These are phyloP conservation scores for Phaseolus lunatus DNA, from an alignment of 306 rosid species.

Conservation along the genomic window DNA sequence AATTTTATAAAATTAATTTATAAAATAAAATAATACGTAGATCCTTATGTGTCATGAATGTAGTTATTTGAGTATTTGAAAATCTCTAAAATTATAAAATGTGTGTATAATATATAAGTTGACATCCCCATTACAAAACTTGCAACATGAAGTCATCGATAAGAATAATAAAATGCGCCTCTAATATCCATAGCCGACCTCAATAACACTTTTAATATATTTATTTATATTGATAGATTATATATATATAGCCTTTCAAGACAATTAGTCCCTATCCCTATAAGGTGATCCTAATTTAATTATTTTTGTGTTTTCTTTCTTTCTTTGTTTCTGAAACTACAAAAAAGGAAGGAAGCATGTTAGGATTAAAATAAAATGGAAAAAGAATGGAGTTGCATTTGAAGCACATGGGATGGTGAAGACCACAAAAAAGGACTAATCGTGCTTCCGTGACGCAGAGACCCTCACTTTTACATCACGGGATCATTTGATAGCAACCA, in stretches of 20 bases:
- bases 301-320: constrained; percentile 2
- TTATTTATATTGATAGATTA: neutral
- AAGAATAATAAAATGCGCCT: constrained; percentile 26
- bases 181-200: constrained; percentile 38
- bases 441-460: constrained; percentile 44
- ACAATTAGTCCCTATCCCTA: constrained; percentile 34
- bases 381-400: constrained; percentile 33
- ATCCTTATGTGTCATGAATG: too few species aligned
- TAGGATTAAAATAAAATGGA: constrained; percentile 21
- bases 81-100: too few species aligned
- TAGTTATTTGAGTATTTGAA: too few species aligned
- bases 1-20: too few species aligned
- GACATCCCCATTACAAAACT: constrained; percentile 39
- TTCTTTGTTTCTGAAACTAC: neutral
- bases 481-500: constrained; percentile 27
- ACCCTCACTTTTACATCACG: constrained; percentile 46
- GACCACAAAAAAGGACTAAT: constrained; percentile 47
- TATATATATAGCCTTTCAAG: constrained; percentile 29
- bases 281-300: constrained; percentile 20
- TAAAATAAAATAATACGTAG: too few species aligned
- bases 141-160: constrained; percentile 38
- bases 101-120: too few species aligned
- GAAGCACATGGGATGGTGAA: constrained; percentile 56
- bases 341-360: constrained; percentile 31
- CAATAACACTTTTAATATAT: constrained; percentile 23